These are phyloP conservation scores for Ceratocystis variospora DNA, from an alignment of 2,329 filamentous ascomycete species.

Conservation along the genomic window DNA sequence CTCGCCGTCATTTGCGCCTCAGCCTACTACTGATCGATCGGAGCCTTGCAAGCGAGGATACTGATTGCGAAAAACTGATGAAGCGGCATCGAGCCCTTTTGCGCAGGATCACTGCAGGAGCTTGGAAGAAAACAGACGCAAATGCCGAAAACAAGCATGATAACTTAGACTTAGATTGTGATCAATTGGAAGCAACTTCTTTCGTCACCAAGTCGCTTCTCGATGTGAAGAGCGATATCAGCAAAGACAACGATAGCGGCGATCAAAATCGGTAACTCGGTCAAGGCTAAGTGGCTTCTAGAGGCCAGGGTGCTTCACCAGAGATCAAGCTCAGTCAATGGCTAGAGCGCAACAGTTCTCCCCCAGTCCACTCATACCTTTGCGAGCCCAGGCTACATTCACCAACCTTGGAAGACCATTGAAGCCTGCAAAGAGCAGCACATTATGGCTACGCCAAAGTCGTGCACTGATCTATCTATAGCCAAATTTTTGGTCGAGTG, in stretches of 20 bases:
- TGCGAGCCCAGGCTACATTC: no score
- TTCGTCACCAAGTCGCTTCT: slow-evolving; percentile 59
- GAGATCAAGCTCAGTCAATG: no score
- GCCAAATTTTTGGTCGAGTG: no score
- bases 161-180: slow-evolving; percentile 30
- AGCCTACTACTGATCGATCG: slow-evolving; percentile 55
- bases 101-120: slow-evolving; percentile 8
- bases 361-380: no score
- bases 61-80: slow-evolving; percentile 46
- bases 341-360: no score
- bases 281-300: no score
- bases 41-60: slow-evolving; percentile 59
- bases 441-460: no score
- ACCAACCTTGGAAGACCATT: no score
- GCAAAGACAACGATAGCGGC: slow-evolving; percentile 28
- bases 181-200: slow-evolving; percentile 35
- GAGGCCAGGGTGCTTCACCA: no score
- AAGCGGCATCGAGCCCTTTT: slow-evolving; percentile 30
- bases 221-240: slow-evolving; percentile 42
- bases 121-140: slow-evolving; percentile 9
- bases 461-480: no score
- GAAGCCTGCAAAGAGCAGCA: no score
- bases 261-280: no score
- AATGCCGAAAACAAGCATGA: slow-evolving; percentile 21
- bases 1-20: slow-evolving; percentile 57